These are phyloP conservation scores for Alternaria dauci DNA, from an alignment of 2,329 filamentous ascomycete genomes.

Conservation along the genomic window DNA sequence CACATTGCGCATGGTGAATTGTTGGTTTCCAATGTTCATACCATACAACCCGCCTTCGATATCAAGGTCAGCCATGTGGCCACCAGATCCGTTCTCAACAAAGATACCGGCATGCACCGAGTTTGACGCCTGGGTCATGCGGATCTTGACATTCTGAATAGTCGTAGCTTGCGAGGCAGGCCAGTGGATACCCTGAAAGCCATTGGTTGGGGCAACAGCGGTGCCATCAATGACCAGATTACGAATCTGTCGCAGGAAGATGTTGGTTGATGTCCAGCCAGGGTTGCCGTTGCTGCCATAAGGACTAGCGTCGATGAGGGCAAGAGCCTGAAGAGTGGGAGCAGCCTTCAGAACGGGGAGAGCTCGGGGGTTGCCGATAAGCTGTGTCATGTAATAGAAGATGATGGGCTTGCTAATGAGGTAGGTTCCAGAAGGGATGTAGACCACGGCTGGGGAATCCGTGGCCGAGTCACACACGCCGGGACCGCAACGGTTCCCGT, in stretches of 20 bases:
- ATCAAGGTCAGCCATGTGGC: slow-evolving; percentile 57
- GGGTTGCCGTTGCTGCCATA: slow-evolving; percentile 51
- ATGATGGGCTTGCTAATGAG: slow-evolving; percentile 60
- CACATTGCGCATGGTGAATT: slow-evolving; percentile 67
- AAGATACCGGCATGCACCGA: slow-evolving; percentile 61
- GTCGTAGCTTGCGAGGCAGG: slow-evolving; percentile 58
- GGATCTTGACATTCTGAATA: slow-evolving; percentile 57
- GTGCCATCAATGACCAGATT: slow-evolving; percentile 71
- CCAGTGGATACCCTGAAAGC: slow-evolving; percentile 60
- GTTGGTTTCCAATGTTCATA: slow-evolving; percentile 58
- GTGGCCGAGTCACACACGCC: slow-evolving; percentile 58
- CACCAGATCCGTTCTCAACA: slow-evolving; percentile 57
- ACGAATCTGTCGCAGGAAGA: slow-evolving; percentile 71
- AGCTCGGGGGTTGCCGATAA: slow-evolving; percentile 67
- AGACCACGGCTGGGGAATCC: slow-evolving; percentile 64
- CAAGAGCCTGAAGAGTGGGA: slow-evolving; percentile 62
- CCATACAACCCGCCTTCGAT: slow-evolving; percentile 56
- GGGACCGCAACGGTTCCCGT: slow-evolving; percentile 55
- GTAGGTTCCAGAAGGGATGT: slow-evolving; percentile 69
- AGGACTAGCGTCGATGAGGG: slow-evolving; percentile 67
- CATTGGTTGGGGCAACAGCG: slow-evolving; percentile 55
- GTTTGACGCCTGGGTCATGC: slow-evolving; percentile 51
- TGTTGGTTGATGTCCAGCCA: slow-evolving; percentile 63
- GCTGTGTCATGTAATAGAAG: slow-evolving; percentile 70
- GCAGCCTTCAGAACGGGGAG: slow-evolving; percentile 65